Conservation (phyloP, 1,139 yeast genomes). For the Taphrina confusa region DNA sequence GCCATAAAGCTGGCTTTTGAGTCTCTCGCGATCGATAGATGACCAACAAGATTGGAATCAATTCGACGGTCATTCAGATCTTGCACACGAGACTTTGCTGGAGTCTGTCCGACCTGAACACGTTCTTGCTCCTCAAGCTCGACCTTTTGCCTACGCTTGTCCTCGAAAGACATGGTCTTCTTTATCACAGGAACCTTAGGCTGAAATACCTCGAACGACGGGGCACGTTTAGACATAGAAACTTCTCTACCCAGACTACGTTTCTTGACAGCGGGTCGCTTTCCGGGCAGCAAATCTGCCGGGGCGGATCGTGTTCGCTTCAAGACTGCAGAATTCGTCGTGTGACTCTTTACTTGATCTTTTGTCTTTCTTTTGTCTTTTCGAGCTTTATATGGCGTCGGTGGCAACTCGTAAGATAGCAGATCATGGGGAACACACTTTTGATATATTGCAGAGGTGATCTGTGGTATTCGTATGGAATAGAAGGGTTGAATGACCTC, state of each 20-base stretch:
- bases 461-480: conserved; percentile 4
- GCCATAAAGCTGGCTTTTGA: conserved; percentile 32
- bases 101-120: conserved; percentile 26
- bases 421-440: conserved; percentile 30
- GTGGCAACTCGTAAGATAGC: conserved; percentile 7
- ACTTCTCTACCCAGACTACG: conserved; percentile 27
- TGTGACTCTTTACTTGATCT: background rate
- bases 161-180: conserved; percentile 11
- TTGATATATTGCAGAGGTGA: background rate
- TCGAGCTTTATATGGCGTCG: background rate
- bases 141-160: conserved; percentile 9
- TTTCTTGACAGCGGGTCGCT: conserved; percentile 8
- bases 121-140: conserved; percentile 21
- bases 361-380: background rate
- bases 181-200: background rate
- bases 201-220: conserved; percentile 1
- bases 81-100: conserved; percentile 15
- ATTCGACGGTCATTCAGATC: background rate
- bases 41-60: background rate
- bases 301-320: conserved; percentile 28
- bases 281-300: conserved; percentile 17
- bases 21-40: conserved; percentile 3
- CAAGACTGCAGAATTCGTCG: conserved; percentile 6
- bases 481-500: conserved; percentile 25
- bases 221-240: conserved; percentile 21